phyloP scores from a whole-genome alignment of 345 rosid species.

The Eucalyptus guilfoylei region DNA sequence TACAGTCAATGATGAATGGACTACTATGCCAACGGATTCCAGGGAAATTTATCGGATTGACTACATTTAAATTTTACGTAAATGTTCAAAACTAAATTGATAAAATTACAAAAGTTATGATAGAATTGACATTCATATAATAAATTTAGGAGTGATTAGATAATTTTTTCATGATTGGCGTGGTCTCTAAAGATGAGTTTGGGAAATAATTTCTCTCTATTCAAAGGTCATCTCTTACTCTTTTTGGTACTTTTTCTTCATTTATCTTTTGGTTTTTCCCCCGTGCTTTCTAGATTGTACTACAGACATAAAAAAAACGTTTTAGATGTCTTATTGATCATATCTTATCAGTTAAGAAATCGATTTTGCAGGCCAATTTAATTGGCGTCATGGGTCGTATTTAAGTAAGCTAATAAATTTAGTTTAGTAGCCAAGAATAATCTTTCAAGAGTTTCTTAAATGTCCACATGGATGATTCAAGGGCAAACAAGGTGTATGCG shows the following conservation, averaged over 20 bases:
- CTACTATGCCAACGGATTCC: accelerated
- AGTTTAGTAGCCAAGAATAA: background rate
- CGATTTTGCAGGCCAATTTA: background rate
- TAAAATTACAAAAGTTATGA: background rate
- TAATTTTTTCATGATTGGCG: background rate
- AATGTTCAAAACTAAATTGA: background rate
- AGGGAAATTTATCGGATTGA: accelerated
- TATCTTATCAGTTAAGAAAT: background rate
- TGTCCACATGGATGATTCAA: background rate
- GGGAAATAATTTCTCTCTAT: background rate
- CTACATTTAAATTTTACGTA: accelerated
- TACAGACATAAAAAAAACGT: background rate
- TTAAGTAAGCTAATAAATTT: background rate
- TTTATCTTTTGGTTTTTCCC: background rate
- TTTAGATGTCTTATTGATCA: background rate
- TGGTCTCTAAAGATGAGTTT: background rate
- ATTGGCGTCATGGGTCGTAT: background rate
- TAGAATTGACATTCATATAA: background rate
- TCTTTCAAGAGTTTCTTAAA: background rate
- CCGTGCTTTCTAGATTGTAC: background rate
- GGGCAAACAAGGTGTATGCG: background rate
- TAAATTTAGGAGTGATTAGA: accelerated
- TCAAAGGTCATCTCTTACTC: background rate
- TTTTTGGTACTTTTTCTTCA: background rate
- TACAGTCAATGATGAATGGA: background rate